Evolutionary conservation across 75 land plant species (phyloP).

Genomic region (Selaginella moellendorffii): DNA sequence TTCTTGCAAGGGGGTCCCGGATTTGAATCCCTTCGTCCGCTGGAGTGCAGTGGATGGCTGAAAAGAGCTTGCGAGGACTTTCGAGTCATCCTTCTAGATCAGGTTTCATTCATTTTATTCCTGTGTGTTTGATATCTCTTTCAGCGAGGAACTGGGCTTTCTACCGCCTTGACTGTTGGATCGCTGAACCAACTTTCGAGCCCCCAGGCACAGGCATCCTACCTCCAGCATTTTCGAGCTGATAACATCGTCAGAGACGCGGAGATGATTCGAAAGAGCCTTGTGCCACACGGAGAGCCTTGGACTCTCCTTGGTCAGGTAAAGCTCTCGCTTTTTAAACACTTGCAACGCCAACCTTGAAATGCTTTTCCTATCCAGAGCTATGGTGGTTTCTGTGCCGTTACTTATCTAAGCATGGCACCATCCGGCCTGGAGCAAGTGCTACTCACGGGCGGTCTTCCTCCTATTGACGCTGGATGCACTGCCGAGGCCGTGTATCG

Average conservation of each 20-base stretch:
- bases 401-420: constrained; percentile 90
- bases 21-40: constrained; percentile 65
- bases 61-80: constrained; percentile 76
- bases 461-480: constrained; percentile 61
- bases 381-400: constrained; percentile 93
- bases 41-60: constrained; percentile 80
- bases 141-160: constrained; percentile 95
- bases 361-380: constrained; percentile 34
- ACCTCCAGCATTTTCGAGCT: constrained; percentile 79
- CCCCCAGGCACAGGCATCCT: constrained; percentile 46
- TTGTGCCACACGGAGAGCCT: constrained; percentile 56
- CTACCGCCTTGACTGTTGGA: constrained; percentile 73
- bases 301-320: constrained; percentile 98
- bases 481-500: constrained; percentile 80
- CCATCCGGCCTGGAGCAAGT: constrained; percentile 68
- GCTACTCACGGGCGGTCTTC: constrained; percentile 88
- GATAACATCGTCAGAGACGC: constrained; percentile 90
- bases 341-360: neutral
- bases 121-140: constrained; percentile 5
- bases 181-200: constrained; percentile 57
- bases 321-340: neutral
- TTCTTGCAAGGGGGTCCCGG: constrained; percentile 97
- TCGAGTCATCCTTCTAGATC: constrained; percentile 72
- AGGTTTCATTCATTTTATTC: constrained; percentile 32
- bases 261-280: constrained; percentile 51